These are phyloP conservation scores for Saksenaea vasiformis DNA, from an alignment of 371 early-diverging fungal genomes.

Conservation along the genomic window DNA sequence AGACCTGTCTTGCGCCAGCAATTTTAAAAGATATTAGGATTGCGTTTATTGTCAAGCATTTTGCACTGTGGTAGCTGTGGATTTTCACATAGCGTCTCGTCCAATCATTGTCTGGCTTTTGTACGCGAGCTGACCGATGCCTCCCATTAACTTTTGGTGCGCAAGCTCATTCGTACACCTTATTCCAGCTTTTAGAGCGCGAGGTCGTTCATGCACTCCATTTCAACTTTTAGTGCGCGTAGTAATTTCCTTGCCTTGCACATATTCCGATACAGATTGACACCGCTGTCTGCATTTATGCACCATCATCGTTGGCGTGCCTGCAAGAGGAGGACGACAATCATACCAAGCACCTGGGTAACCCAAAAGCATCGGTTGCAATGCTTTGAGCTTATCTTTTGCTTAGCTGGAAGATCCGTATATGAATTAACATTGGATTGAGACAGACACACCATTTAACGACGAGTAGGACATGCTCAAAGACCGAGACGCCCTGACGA, in stretches of 20 bases:
- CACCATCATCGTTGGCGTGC: constrained; percentile 10
- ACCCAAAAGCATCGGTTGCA: constrained; percentile 11
- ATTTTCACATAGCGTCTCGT: no score
- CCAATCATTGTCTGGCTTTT: no score
- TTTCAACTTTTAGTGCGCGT: no score
- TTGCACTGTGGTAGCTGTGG: no score
- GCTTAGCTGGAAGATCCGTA: not conserved
- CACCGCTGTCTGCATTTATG: not conserved
- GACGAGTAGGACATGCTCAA: constrained; percentile 7
- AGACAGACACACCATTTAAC: not conserved
- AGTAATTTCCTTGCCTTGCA: constrained; percentile 10
- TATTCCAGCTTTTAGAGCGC: no score
- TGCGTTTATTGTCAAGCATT: no score
- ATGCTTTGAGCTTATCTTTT: constrained; percentile 3
- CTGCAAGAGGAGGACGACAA: constrained; percentile 9
- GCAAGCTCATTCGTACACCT: no score
- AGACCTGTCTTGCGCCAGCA: no score
- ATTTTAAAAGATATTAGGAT: no score
- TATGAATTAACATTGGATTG: constrained; percentile 2
- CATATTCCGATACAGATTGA: constrained; percentile 7
- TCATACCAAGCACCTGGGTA: constrained; percentile 9
- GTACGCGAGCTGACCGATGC: no score
- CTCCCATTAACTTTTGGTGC: no score
- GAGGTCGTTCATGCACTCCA: no score
- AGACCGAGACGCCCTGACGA: constrained; percentile 5